Conservation (phyloP, 768 basidiomycete genomes). For the Kwoniella bestiolae region DNA sequence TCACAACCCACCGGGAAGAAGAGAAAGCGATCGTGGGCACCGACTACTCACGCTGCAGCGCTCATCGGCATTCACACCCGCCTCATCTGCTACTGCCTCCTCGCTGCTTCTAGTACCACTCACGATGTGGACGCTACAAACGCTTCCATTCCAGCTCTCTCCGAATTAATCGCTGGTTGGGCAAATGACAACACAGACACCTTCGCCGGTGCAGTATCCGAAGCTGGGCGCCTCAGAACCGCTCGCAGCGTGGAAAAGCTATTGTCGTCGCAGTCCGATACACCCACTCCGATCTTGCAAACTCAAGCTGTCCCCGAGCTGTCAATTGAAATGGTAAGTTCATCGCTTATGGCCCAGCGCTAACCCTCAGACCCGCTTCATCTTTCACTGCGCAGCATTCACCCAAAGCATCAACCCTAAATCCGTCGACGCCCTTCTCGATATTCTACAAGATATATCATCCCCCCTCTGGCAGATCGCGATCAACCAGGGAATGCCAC, state of each 20-base stretch:
- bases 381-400: constrained; percentile 13
- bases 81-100: constrained; percentile 2
- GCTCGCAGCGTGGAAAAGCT: constrained; percentile 1
- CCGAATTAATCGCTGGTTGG: too few species aligned
- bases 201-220: not conserved
- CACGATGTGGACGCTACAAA: not conserved
- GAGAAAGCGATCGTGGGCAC: constrained; percentile 6
- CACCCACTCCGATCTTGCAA: not conserved
- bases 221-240: constrained; percentile 4
- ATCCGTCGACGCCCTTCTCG: constrained; percentile 1
- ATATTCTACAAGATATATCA: not conserved
- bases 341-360: not conserved
- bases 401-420: not conserved
- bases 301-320: not conserved
- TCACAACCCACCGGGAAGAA: constrained; percentile 4
- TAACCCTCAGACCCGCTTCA: constrained; percentile 11
- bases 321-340: constrained; percentile 10
- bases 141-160: not conserved
- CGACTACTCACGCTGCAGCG: not conserved
- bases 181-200: too few species aligned
- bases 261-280: not conserved
- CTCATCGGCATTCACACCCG: constrained; percentile 7
- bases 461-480: constrained; percentile 12
- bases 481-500: constrained; percentile 3
- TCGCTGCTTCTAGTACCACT: not conserved